A percentile compares a stretch with the other conserved stretches of the same genome.
Evolutionary conservation across 208 protist species (phyloP).

Genomic region (Acanthamoeba lugdunensis): DNA sequence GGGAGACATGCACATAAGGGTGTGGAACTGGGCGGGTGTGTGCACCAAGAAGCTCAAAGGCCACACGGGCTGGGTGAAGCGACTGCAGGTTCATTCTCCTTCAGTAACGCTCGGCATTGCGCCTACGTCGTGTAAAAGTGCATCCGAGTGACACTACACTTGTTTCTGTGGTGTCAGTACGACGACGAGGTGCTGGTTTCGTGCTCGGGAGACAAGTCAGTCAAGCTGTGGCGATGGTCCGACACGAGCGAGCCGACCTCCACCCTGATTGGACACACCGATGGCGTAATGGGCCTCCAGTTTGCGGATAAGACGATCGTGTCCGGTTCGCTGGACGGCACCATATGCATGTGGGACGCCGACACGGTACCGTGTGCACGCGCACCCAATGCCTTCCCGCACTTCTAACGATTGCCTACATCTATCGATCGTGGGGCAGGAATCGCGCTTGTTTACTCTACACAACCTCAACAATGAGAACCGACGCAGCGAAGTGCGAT

Average conservation of each 20-base stretch:
- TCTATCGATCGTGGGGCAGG: neutral
- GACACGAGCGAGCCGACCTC: neutral
- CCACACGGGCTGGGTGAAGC: slow-evolving; percentile 74
- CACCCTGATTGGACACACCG: slow-evolving; percentile 15
- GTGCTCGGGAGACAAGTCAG: slow-evolving; percentile 56
- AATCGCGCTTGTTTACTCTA: neutral
- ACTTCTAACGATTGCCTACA: neutral
- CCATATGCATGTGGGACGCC: slow-evolving; percentile 53
- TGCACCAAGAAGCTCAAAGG: slow-evolving; percentile 58
- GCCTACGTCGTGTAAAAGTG: neutral
- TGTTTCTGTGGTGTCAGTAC: slow-evolving; percentile 10
- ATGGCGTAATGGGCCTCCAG: slow-evolving; percentile 69
- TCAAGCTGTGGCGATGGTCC: slow-evolving; percentile 67
- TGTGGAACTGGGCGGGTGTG: slow-evolving; percentile 50
- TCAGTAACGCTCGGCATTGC: neutral
- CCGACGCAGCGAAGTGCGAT: slow-evolving; percentile 16
- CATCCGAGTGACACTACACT: neutral
- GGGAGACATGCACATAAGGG: slow-evolving; percentile 36
- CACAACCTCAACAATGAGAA: neutral
- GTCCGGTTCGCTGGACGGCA: slow-evolving; percentile 56
- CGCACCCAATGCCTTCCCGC: neutral
- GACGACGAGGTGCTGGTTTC: slow-evolving; percentile 41
- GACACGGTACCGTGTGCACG: slow-evolving; percentile 6
- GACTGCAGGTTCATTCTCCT: slow-evolving; percentile 35
- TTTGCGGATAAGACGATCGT: slow-evolving; percentile 47